Evolutionary conservation across 768 basidiomycete genomes (phyloP), one percentile per base, ranked within the genome.

Genomic region (Xerocomellus intermedius): DNA sequence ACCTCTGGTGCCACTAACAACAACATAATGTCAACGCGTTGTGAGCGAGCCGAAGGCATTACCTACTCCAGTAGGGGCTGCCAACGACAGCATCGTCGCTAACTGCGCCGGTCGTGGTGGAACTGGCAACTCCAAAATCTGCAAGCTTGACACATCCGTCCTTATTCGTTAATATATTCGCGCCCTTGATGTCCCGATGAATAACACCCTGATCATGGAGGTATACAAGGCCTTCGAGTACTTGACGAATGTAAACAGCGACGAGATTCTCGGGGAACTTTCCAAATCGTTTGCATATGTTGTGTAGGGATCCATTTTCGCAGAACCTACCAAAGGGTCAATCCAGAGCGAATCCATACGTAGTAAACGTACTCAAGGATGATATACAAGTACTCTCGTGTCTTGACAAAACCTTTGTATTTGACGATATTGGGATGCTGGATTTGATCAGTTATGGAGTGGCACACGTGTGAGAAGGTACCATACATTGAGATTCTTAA

Each of bases 121-220:
- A 85, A 50, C 87, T 88, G 12, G 94, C 94, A 19, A 99, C 97
- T 48, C 97, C 97, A 66, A 99, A 99, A 73, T 99, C 97, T 13
- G 97, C 97, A n/a, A 99, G 81, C 73, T 98, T 99, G 55, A 99
- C 95, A 21, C 87, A 89, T 8, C 97, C 97, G 75, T 98, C 96
- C 74, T 99, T 99, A 70, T 97, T 98, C 19, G 97, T 98, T 42
- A 99, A 78, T 67, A 99, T 97, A 61, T 99, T 99, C 14, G 97
- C 96, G 35, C 97, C 97, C 71, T 99, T 99, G 77, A 99, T 98
- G 65, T 99, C 97, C 32, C 97, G 82, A 70, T 99, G 97, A 63
- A 99, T 98, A 57, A 99, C 97, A 78, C 97, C 97, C 76, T 98
- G 96, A 62, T 98, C 96, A 67, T 99, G 97, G 19, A 99, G 84